These are phyloP conservation scores for Xylaria sp. DNA, from an alignment of 2,329 filamentous ascomycete species.

Conservation along the genomic window DNA sequence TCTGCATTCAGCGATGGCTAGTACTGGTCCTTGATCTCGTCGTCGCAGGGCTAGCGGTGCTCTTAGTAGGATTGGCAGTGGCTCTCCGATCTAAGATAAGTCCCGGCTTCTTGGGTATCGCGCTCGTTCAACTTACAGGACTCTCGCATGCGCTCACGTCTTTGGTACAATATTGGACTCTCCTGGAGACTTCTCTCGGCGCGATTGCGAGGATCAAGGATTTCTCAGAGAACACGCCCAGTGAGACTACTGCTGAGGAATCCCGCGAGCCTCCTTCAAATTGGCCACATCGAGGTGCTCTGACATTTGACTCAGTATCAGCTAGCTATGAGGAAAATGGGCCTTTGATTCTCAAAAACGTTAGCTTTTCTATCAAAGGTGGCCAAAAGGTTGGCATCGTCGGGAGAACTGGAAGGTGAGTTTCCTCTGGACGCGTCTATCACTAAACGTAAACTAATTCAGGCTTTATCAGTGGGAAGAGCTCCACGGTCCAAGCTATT, in stretches of 20 bases:
- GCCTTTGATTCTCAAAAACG: slow-evolving; percentile 36
- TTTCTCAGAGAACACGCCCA: slow-evolving; percentile 19
- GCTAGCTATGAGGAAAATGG: slow-evolving; percentile 45
- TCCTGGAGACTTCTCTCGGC: slow-evolving; percentile 44
- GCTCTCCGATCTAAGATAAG: slow-evolving; percentile 29
- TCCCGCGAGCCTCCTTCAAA: slow-evolving; percentile 14
- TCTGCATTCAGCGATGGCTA: slow-evolving; percentile 37
- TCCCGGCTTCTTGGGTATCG: slow-evolving; percentile 35
- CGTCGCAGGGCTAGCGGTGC: slow-evolving; percentile 30
- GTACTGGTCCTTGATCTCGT: slow-evolving; percentile 35
- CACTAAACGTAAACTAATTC: neutral
- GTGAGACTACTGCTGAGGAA: slow-evolving; percentile 26
- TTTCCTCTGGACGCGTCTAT: neutral
- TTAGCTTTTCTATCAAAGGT: slow-evolving; percentile 47
- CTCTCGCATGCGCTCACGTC: slow-evolving; percentile 38
- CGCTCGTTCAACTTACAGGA: slow-evolving; percentile 41
- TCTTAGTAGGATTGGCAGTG: slow-evolving; percentile 45
- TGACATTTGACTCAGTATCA: slow-evolving; percentile 45
- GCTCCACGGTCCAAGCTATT: slow-evolving; percentile 57
- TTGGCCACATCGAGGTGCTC: slow-evolving; percentile 46
- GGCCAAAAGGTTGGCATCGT: slow-evolving; percentile 62
- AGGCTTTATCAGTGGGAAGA: slow-evolving; percentile 49
- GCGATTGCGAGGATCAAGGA: slow-evolving; percentile 39
- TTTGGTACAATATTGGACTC: slow-evolving; percentile 43
- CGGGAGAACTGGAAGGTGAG: slow-evolving; percentile 58